Conservation (phyloP, 306 rosid species). For the Vicia villosa region DNA sequence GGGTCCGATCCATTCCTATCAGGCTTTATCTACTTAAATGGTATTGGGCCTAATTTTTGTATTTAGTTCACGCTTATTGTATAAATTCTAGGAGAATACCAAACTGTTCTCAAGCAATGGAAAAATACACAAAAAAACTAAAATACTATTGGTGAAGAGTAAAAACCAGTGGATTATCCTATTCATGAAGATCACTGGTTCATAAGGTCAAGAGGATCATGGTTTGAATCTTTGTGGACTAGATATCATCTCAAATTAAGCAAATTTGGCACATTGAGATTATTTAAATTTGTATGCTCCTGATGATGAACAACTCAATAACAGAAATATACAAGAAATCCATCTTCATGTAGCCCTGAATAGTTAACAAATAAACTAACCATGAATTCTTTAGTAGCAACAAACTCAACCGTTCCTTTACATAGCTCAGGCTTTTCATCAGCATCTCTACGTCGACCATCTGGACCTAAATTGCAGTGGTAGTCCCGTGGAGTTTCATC, state of each 20-base stretch:
- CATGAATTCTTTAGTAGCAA: conserved; percentile 94
- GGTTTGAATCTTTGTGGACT: conserved; percentile 1
- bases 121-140: not conserved
- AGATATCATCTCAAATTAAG: not conserved
- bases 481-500: conserved; percentile 98
- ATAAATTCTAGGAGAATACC: not conserved
- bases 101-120: not conserved
- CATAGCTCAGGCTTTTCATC: conserved; percentile 96
- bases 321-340: conserved; percentile 23
- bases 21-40: not conserved
- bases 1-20: no score
- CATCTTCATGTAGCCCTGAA: not conserved
- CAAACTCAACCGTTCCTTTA: conserved; percentile 97
- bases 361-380: conserved; percentile 54
- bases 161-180: not conserved
- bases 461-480: conserved; percentile 99
- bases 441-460: conserved; percentile 96
- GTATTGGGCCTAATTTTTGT: not conserved
- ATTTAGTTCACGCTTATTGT: not conserved
- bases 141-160: not conserved
- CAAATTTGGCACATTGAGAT: conserved; percentile 7
- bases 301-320: conserved; percentile 14
- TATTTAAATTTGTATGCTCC: conserved; percentile 15
- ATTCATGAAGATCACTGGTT: not conserved
- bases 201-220: not conserved